Conservation (phyloP, 768 basidiomycete genomes). For the Albatrellus ellisii region DNA sequence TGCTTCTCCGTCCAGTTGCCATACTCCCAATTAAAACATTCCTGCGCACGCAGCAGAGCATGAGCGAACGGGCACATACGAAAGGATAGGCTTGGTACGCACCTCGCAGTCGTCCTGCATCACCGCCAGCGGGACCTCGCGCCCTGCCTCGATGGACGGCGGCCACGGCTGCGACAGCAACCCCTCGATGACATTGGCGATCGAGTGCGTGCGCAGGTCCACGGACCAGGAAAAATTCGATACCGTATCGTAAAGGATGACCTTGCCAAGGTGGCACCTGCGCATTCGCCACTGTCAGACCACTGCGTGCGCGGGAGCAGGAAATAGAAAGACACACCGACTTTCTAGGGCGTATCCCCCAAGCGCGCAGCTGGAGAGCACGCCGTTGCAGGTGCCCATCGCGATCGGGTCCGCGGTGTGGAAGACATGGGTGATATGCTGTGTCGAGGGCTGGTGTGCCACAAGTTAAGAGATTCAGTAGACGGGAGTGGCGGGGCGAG, state of each 20-base stretch:
- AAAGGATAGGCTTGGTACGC: constrained; percentile 15
- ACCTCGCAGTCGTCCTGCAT: constrained; percentile 63
- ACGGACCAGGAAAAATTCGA: constrained; percentile 76
- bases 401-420: constrained; percentile 93
- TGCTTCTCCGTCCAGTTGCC: background rate
- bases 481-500: background rate
- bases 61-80: background rate
- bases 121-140: constrained; percentile 45
- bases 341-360: constrained; percentile 83
- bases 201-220: constrained; percentile 69
- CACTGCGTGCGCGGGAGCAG: too few relatives aligned
- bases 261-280: constrained; percentile 77
- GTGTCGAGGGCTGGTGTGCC: constrained; percentile 40
- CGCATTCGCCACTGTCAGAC: background rate
- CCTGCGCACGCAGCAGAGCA: background rate
- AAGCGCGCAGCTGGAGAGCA: constrained; percentile 64
- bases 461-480: background rate
- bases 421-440: constrained; percentile 79
- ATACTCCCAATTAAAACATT: background rate
- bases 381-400: constrained; percentile 71
- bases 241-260: constrained; percentile 89
- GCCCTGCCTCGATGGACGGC: constrained; percentile 41
- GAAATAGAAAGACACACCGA: constrained; percentile 20
- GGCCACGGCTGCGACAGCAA: constrained; percentile 63
- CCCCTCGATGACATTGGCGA: constrained; percentile 66